A percentile compares a stretch with the other conserved stretches of the same genome.
Conservation (phyloP, 768 basidiomycete genomes). For the Termitomyces titanicus region DNA sequence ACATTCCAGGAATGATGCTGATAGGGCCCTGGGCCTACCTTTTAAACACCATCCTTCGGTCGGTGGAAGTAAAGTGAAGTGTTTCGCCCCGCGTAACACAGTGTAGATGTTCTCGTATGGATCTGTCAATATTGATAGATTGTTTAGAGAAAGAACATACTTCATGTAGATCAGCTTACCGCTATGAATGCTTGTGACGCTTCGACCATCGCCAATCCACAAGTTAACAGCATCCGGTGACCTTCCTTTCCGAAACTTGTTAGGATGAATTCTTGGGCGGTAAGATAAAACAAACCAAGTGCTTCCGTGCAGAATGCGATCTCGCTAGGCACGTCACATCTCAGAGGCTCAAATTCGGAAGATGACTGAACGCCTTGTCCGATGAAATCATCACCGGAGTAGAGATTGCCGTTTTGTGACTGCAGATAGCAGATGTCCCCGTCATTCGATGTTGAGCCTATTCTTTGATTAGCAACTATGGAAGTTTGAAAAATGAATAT, state of each 20-base stretch:
- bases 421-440: conserved; percentile 70
- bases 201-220: conserved; percentile 82
- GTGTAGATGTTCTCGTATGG: conserved; percentile 95
- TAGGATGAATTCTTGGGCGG: not conserved
- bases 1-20: not conserved
- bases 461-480: not conserved
- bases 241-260: conserved; percentile 34
- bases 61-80: conserved; percentile 84
- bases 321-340: conserved; percentile 63
- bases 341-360: conserved; percentile 64
- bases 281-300: conserved; percentile 48
- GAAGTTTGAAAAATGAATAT: not conserved
- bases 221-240: conserved; percentile 88
- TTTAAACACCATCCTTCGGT: conserved; percentile 82
- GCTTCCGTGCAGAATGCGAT: conserved; percentile 76
- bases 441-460: conserved; percentile 6
- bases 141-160: not conserved
- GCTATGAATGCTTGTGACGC: conserved; percentile 83
- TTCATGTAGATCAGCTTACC: conserved; percentile 40
- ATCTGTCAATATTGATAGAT: conserved; percentile 7
- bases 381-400: conserved; percentile 41
- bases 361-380: conserved; percentile 19
- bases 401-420: conserved; percentile 90
- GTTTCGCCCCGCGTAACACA: conserved; percentile 79
- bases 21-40: conserved; percentile 42